Percentiles rank a stretch among this genome's conserved stretches.
phyloP scores from a whole-genome alignment of 352 stramenopile genomes.

The Peronospora farinosa region DNA sequence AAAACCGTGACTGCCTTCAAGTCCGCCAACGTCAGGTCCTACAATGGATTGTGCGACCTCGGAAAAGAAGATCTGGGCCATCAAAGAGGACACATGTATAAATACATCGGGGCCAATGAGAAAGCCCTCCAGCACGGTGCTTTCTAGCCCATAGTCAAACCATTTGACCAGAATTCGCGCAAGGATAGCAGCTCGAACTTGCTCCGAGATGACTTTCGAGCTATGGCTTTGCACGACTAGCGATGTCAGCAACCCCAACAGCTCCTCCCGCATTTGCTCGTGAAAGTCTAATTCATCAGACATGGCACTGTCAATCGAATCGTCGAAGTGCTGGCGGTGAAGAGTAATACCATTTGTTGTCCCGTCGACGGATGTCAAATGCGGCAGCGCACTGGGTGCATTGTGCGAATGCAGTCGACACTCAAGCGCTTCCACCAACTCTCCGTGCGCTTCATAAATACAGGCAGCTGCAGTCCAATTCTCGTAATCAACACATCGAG shows the following conservation, averaged over 20 bases:
- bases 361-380: background rate
- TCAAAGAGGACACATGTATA: constrained; percentile 43
- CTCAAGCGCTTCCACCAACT: constrained; percentile 80
- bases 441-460: constrained; percentile 73
- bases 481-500: constrained; percentile 72
- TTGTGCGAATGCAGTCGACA: constrained; percentile 71
- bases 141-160: constrained; percentile 67
- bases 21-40: constrained; percentile 10
- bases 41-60: constrained; percentile 55
- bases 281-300: constrained; percentile 45
- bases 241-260: constrained; percentile 53
- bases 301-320: constrained; percentile 17
- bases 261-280: constrained; percentile 52
- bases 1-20: constrained; percentile 27
- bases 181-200: constrained; percentile 60
- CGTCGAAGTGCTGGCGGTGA: constrained; percentile 27
- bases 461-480: constrained; percentile 76
- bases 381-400: constrained; percentile 10
- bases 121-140: constrained; percentile 53
- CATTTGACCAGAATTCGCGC: constrained; percentile 77
- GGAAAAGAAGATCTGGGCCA: constrained; percentile 74
- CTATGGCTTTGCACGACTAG: constrained; percentile 49
- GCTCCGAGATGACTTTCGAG: constrained; percentile 28
- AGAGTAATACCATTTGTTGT: constrained; percentile 16
- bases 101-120: constrained; percentile 60